These are phyloP conservation scores for Heliosperma pusillum DNA, from an alignment of 148 eudicot species.

Conservation along the genomic window DNA sequence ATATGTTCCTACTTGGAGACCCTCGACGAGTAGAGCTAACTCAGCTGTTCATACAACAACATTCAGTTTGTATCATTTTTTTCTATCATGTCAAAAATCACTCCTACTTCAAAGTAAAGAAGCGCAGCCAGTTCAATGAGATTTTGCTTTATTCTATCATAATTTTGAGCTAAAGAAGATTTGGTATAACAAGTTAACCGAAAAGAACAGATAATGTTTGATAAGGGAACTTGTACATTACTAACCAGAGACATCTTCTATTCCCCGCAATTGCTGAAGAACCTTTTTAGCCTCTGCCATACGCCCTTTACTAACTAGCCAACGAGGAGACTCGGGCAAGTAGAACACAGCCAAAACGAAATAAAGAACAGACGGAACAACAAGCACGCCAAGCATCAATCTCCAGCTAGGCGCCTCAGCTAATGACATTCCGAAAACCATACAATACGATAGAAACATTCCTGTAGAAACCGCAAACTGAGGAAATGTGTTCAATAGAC, in stretches of 20 bases:
- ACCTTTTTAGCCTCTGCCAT: conserved; percentile 62
- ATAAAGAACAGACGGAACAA: conserved; percentile 48
- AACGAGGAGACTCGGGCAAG: conserved; percentile 79
- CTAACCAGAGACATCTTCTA: conserved; percentile 69
- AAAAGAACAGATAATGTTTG: not conserved
- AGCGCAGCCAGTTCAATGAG: not conserved
- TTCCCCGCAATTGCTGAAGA: conserved; percentile 61
- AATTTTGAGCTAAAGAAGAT: not conserved
- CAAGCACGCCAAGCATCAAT: conserved; percentile 61
- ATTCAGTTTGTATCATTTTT: conserved; percentile 4
- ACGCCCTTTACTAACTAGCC: conserved; percentile 76
- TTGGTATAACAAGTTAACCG: not conserved
- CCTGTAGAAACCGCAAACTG: conserved; percentile 61
- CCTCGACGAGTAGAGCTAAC: conserved; percentile 61
- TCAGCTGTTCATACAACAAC: conserved; percentile 42
- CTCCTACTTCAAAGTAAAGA: not conserved
- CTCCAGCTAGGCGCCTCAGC: conserved; percentile 65
- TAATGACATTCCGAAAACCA: conserved; percentile 64
- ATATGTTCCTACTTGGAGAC: conserved; percentile 50
- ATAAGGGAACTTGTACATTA: conserved; percentile 9
- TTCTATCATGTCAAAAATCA: conserved; percentile 2
- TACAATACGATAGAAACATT: conserved; percentile 60
- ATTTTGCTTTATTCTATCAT: not conserved
- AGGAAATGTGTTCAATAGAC: conserved; percentile 58
- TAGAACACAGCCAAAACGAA: conserved; percentile 45